A percentile compares a stretch with the other conserved stretches of the same genome.
Evolutionary conservation across 352 stramenopile species (phyloP).

Genomic region (Peronospora farinosa): DNA sequence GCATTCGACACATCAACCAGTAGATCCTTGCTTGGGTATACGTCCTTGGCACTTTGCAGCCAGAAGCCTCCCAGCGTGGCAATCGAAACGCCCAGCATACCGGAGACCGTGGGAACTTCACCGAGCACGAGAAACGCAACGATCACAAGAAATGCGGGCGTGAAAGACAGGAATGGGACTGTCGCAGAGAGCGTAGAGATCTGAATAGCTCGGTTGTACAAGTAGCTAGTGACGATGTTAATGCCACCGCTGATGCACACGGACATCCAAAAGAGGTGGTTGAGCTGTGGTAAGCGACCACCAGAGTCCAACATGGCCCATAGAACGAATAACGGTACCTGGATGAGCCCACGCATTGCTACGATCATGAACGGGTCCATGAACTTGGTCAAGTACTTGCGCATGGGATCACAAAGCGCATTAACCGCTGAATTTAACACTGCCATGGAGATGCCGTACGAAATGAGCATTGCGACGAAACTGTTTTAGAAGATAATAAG

Average conservation of each 20-base stretch:
- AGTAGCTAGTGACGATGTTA: constrained; percentile 78
- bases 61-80: constrained; percentile 69
- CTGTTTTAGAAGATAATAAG: background rate
- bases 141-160: constrained; percentile 64
- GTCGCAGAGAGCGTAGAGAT: constrained; percentile 76
- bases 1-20: constrained; percentile 45
- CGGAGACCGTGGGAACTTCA: constrained; percentile 59
- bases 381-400: constrained; percentile 80
- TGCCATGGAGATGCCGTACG: constrained; percentile 64
- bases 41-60: constrained; percentile 55
- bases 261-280: constrained; percentile 77
- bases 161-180: constrained; percentile 77
- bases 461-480: constrained; percentile 41
- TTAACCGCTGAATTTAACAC: constrained; percentile 78
- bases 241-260: constrained; percentile 65
- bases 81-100: constrained; percentile 59
- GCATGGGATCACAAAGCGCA: constrained; percentile 70
- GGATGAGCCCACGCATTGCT: constrained; percentile 55
- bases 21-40: constrained; percentile 38
- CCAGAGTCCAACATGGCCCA: constrained; percentile 59
- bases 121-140: constrained; percentile 71
- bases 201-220: constrained; percentile 81
- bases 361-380: constrained; percentile 81
- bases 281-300: constrained; percentile 49
- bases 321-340: constrained; percentile 61